These are phyloP conservation scores for Suillus discolor DNA, from an alignment of 768 basidiomycete genomes.

Conservation along the genomic window DNA sequence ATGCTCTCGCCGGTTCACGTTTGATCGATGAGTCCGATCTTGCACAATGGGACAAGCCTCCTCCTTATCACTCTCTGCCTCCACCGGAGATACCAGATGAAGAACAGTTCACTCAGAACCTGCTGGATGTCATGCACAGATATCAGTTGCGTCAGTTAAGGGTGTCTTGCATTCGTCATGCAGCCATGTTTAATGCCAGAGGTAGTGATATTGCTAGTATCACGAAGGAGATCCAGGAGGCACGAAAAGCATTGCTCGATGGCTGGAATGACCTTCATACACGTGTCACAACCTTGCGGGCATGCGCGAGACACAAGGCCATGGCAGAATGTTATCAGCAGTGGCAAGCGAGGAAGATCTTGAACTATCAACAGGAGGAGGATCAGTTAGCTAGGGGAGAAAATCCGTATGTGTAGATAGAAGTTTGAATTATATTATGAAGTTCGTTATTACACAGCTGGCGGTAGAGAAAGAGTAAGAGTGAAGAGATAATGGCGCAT, in stretches of 20 bases:
- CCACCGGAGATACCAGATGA: background rate
- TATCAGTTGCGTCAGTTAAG: background rate
- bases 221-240: background rate
- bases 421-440: background rate
- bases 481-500: background rate
- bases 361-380: background rate
- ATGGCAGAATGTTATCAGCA: background rate
- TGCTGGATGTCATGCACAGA: background rate
- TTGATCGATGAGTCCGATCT: too few species aligned
- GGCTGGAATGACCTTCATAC: background rate
- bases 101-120: constrained; percentile 5
- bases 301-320: background rate
- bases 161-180: background rate
- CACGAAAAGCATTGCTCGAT: background rate
- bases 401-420: background rate
- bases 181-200: background rate
- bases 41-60: too few species aligned
- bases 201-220: background rate
- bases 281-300: background rate
- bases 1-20: too few species aligned
- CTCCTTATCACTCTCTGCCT: too few species aligned
- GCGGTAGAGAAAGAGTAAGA: background rate
- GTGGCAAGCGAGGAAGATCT: background rate
- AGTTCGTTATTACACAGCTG: background rate
- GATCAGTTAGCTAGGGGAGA: background rate